These are phyloP conservation scores for Thielaviopsis euricoi DNA, from an alignment of 2,329 filamentous ascomycete species.

Conservation along the genomic window DNA sequence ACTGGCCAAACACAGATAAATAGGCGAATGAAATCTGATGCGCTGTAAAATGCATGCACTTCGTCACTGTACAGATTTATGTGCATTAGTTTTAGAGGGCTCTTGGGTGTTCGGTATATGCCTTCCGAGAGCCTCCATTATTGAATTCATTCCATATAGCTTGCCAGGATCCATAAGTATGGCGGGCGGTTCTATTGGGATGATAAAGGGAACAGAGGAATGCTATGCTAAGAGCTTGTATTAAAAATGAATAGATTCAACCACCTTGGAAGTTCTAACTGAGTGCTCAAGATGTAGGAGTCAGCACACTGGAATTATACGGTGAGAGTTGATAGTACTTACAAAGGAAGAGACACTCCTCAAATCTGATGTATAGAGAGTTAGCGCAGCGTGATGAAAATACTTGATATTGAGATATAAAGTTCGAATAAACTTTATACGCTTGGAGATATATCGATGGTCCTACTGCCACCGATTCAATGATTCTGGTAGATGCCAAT, in stretches of 20 bases:
- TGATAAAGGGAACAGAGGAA: too few species aligned
- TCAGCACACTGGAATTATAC: too few species aligned
- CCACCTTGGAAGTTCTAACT: too few species aligned
- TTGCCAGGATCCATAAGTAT: too few species aligned
- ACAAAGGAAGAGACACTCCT: too few species aligned
- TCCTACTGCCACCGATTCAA: neutral
- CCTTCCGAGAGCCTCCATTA: neutral
- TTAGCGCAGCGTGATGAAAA: neutral
- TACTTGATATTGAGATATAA: neutral
- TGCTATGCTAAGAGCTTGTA: too few species aligned
- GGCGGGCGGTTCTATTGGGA: neutral
- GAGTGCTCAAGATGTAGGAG: too few species aligned
- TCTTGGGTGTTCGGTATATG: neutral
- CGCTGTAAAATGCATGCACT: neutral
- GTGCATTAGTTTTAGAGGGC: neutral
- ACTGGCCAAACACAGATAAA: neutral
- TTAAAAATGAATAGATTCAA: too few species aligned
- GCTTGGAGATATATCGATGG: too few species aligned
- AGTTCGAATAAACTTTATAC: neutral
- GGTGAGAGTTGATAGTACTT: too few species aligned
- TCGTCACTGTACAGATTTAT: neutral
- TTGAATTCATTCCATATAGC: neutral
- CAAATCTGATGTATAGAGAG: too few species aligned
- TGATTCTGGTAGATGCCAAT: neutral
- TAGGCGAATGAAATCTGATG: neutral